Base-by-base conservation (phyloP, 2,329 filamentous ascomycete genomes). In the Fusarium sp. region DNA sequence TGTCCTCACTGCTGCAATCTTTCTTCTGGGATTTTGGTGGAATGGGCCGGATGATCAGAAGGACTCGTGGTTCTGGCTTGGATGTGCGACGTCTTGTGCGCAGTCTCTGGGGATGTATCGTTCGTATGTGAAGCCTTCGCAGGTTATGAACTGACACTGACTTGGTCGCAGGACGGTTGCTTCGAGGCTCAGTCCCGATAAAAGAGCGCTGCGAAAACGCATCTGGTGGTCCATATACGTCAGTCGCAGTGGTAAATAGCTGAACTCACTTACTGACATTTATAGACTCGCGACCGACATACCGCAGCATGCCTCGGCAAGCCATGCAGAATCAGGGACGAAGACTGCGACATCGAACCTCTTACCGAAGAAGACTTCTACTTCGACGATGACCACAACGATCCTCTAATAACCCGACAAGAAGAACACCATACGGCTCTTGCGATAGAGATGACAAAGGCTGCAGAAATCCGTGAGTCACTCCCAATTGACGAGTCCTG, bases 191-290 rank as follows among this genome's bases (percentile, higher is more conserved):
- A 73, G 47, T 1, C 62, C 46, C 0, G 46, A 63, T 16, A 53
- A 58, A 15, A 65, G 42, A 2, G 62, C 74, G 0, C 2, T 76
- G 1, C 62, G 74, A 5, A 76, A 71, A 19, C 58, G 74, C 0
- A 73, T 76, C 4, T 76, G 74, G 74, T 75, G 74, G 74, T 75
- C 74, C 2, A 71, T 76, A 1, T 76, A 76, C 5, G 73, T 75
- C 25, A 35, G 54, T 37, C 3, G 5, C 4, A n/a, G 2, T 9
- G 9, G 3, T 12, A 1, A 3, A 3, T 1, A 3, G 0, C 0
- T 2, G 5, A 8, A 5, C 1, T 1, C 0, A 1, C 0, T 7
- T 32, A 1, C 38, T 69, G 7, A 72, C 2, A 16, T 1, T 8
- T 0, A 0, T 5, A 75, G 73, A 63, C 57, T 33, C 74, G 74